Base-by-base conservation (phyloP, 2,329 filamentous ascomycete genomes). In the Hymenoscyphus scutula region DNA sequence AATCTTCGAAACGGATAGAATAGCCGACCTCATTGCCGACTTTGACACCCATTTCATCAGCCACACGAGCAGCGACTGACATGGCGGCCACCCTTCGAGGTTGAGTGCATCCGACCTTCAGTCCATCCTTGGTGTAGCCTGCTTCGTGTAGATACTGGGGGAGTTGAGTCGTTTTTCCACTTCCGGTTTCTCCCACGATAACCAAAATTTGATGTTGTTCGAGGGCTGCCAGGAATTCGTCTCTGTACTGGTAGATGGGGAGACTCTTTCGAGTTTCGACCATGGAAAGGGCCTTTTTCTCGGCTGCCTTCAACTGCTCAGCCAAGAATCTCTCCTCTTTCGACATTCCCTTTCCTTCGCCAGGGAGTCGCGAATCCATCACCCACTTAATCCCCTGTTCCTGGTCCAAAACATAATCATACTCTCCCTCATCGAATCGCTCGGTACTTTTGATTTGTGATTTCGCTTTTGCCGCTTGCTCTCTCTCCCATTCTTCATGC, bases 21-120 rank as follows among this genome's bases (percentile, higher is more conserved):
- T 97, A 99, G 17, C 95, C 95, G 29, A 98, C 94, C 73, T 97
- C 92, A 65, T 91, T 90, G 0, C 95, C 95, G 11, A 98, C 79
- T 74, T 94, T 93, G 64, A 92, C 89, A 0, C 90, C 92, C 79
- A 96, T 90, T 74, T 99, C 95, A 61, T 98, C 93, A 0, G 94
- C 91, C 1, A 99, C 95, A 81, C 95, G 92, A 53, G 91, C 87
- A n/a, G 95, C 94, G 23, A 98, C 94, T 72, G 90, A 95, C 94
- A 98, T 98, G 32, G 95, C 95, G 3, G 95, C 95, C 11, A 99
- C 95, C 80, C 95, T 87, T 69, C 95, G 88, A 4, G 95, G 95
- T 68, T 99, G 95, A 0, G 95, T 99, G 72, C 93, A 97, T 4
- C 91, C 94, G 11, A 99, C 85, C 75, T 94, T 97, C 76, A 90